These are phyloP conservation scores for Metarhizium rileyi DNA, from an alignment of 2,329 filamentous ascomycete genomes.

Conservation along the genomic window DNA sequence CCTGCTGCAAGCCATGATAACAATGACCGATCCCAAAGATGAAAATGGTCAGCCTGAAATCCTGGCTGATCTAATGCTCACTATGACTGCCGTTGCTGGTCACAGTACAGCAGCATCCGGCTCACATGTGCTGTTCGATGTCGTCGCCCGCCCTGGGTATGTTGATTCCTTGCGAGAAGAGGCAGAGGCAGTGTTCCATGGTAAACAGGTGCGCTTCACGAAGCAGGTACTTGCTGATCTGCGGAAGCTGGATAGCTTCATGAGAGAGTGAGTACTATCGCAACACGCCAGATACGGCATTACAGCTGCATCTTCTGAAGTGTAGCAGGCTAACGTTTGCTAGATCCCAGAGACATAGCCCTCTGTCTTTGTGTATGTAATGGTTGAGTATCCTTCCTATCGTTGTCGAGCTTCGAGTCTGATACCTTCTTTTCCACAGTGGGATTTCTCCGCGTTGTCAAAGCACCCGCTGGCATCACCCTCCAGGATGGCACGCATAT, in stretches of 20 bases:
- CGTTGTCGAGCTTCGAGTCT: background rate
- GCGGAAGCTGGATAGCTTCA: conserved; percentile 10
- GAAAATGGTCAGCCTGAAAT: background rate
- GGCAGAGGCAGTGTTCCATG: background rate
- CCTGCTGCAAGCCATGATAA: conserved; percentile 8
- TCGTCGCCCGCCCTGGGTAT: conserved; percentile 2
- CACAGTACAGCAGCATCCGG: conserved; percentile 9
- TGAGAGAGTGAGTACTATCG: conserved; percentile 6
- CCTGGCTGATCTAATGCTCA: conserved; percentile 3
- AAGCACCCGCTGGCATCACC: conserved; percentile 6
- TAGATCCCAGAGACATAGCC: conserved; percentile 8
- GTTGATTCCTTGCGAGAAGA: conserved; percentile 4
- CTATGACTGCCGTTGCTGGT: conserved; percentile 5
- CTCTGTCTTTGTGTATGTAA: conserved; percentile 6
- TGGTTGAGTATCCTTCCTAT: background rate
- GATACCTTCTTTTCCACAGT: background rate
- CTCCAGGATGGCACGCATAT: conserved; percentile 8
- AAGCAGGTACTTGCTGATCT: conserved; percentile 5
- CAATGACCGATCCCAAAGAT: conserved; percentile 1
- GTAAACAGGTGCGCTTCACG: background rate
- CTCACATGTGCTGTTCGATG: conserved; percentile 6
- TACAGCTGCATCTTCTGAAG: background rate
- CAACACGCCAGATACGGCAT: too few relatives aligned
- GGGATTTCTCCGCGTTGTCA: conserved; percentile 8
- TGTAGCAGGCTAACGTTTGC: background rate